phyloP scores from a whole-genome alignment of 352 stramenopile species.

The Phytophthora sansomeana region DNA sequence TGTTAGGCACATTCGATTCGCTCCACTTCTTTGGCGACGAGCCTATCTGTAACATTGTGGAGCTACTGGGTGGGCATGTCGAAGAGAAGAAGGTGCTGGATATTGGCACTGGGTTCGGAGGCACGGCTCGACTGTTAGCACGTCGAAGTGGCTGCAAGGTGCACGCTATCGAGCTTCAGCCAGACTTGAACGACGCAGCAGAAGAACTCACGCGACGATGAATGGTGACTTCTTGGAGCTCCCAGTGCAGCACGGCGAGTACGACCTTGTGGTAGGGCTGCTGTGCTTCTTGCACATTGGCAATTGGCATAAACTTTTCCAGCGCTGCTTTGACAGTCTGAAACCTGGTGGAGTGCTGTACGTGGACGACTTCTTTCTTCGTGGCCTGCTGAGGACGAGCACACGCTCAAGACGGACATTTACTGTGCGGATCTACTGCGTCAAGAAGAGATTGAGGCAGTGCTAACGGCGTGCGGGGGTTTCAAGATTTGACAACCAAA shows the following conservation, averaged over 20 bases:
- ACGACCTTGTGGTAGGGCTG: constrained; percentile 71
- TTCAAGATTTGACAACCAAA: constrained; percentile 70
- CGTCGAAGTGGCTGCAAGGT: constrained; percentile 67
- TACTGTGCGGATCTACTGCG: constrained; percentile 65
- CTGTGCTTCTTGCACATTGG: constrained; percentile 86
- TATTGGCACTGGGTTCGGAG: constrained; percentile 91
- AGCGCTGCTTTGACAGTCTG: constrained; percentile 62
- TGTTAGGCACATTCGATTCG: constrained; percentile 60
- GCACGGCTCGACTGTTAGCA: constrained; percentile 87
- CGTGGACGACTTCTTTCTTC: constrained; percentile 82
- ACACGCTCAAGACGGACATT: constrained; percentile 64
- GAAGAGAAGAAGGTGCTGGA: constrained; percentile 73
- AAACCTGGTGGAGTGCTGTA: constrained; percentile 74
- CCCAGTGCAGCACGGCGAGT: constrained; percentile 32
- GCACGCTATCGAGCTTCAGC: constrained; percentile 83
- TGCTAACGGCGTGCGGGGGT: constrained; percentile 54
- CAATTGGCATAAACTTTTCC: constrained; percentile 65
- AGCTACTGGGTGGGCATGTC: constrained; percentile 36
- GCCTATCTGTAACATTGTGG: constrained; percentile 55
- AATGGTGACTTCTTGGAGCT: constrained; percentile 72
- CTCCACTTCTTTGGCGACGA: constrained; percentile 78
- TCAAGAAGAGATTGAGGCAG: constrained; percentile 43
- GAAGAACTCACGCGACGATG: constrained; percentile 65
- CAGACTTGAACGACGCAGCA: constrained; percentile 68
- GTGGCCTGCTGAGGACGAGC: constrained; percentile 47